A percentile compares a stretch with the other conserved stretches of the same genome.
These are phyloP conservation scores for Pulveroboletus sp. DNA, from an alignment of 768 basidiomycete genomes.

Conservation along the genomic window DNA sequence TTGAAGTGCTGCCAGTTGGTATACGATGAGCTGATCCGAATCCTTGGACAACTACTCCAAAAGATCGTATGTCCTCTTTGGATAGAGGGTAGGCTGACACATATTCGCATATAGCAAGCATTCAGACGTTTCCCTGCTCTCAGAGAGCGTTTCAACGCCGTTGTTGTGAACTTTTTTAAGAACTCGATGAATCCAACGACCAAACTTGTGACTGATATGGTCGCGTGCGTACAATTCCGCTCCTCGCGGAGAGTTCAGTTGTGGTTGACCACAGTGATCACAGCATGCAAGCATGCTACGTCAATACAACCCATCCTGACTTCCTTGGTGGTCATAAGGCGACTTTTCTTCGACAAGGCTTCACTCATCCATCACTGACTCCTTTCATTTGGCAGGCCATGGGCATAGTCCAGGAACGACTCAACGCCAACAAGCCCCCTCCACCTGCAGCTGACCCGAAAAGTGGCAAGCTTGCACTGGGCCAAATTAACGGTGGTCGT, in stretches of 20 bases:
- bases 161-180: slow-evolving; percentile 98
- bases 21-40: slow-evolving; percentile 96
- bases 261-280: slow-evolving; percentile 2
- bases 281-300: slow-evolving; percentile 98
- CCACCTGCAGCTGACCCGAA: slow-evolving; percentile 58
- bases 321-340: slow-evolving; percentile 95
- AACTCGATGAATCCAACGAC: slow-evolving; percentile 88
- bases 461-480: slow-evolving; percentile 52
- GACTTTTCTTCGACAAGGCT: slow-evolving; percentile 4
- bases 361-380: background rate
- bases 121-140: slow-evolving; percentile 98
- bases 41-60: slow-evolving; percentile 81
- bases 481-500: slow-evolving; percentile 83
- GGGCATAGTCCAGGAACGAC: slow-evolving; percentile 75
- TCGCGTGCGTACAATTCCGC: slow-evolving; percentile 54
- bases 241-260: background rate
- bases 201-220: slow-evolving; percentile 91
- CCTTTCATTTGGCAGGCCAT: slow-evolving; percentile 59
- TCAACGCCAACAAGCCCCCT: slow-evolving; percentile 78
- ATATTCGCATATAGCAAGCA: slow-evolving; percentile 57
- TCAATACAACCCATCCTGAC: slow-evolving; percentile 99
- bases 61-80: slow-evolving; percentile 67
- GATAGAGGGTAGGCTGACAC: background rate
- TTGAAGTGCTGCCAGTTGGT: slow-evolving; percentile 94
- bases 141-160: slow-evolving; percentile 90